Conservation (phyloP, 116 monocot genomes). For the Phalaenopsis hybrid region DNA sequence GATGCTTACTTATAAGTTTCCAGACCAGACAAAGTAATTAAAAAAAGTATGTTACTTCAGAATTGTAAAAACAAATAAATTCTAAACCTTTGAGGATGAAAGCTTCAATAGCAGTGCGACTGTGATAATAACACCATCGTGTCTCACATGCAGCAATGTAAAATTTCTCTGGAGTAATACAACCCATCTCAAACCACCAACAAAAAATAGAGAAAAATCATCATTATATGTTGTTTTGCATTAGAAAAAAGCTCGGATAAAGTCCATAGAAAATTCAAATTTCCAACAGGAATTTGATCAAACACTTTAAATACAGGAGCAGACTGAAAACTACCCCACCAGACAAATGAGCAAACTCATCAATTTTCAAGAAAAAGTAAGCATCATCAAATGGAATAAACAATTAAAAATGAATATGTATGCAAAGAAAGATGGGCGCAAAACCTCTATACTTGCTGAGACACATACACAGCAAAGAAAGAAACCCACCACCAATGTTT, state of each 20-base stretch:
- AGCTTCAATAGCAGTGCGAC: no score
- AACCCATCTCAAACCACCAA: background rate
- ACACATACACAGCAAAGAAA: slow-evolving; percentile 77
- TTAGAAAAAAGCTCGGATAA: background rate
- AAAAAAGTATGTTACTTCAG: no score
- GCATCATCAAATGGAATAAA: background rate
- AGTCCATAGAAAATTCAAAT: background rate
- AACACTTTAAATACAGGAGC: slow-evolving; percentile 2
- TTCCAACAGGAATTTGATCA: slow-evolving; percentile 9
- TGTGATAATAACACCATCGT: no score
- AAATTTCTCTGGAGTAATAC: background rate
- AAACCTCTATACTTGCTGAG: slow-evolving; percentile 60
- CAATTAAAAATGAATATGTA: background rate
- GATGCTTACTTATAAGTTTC: no score
- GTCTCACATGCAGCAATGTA: background rate
- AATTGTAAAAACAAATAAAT: no score
- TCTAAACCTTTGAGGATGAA: no score
- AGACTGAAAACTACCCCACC: background rate
- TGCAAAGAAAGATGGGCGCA: no score
- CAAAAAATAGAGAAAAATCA: background rate
- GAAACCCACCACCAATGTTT: slow-evolving; percentile 88
- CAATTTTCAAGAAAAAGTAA: background rate
- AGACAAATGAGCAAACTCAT: background rate
- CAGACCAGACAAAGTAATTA: no score
- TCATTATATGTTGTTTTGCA: background rate